A percentile compares a stretch with the other conserved stretches of the same genome.
These are phyloP conservation scores for Gonapodya sp. DNA, from an alignment of 192 early-diverging fungal species.

Conservation along the genomic window DNA sequence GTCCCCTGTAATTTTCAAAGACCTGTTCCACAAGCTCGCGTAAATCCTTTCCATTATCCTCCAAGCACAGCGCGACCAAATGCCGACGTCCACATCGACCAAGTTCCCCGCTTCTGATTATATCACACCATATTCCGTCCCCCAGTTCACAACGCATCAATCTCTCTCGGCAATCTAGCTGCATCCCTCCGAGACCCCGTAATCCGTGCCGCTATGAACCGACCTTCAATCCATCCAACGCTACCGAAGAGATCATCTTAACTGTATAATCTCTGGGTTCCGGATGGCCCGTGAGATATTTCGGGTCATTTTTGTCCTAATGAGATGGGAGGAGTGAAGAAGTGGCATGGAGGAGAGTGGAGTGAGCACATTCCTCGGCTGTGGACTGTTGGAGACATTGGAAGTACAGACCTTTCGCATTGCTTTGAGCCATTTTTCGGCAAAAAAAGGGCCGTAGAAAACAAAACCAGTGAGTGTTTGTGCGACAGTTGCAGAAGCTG, in stretches of 20 bases:
- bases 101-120: no score
- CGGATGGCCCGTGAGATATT: neutral
- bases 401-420: neutral
- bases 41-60: no score
- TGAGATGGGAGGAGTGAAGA: neutral
- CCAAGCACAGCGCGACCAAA: no score
- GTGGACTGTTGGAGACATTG: no score
- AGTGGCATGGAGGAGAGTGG: neutral
- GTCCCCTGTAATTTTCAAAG: no score
- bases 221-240: neutral
- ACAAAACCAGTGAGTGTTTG: conserved; percentile 5
- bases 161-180: no score
- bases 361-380: neutral
- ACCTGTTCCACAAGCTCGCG: no score
- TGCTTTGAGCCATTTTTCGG: neutral
- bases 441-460: conserved; percentile 8
- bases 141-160: no score
- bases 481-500: neutral
- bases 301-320: conserved; percentile 5
- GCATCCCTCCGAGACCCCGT: no score
- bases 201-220: no score
- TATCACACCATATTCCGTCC: no score
- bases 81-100: no score
- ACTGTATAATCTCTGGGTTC: neutral
- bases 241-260: neutral